Evolutionary conservation across 2,329 filamentous ascomycete species (phyloP), one percentile per base, ranked within the genome.

Genomic region (Pseudogymnoascus sp.): DNA sequence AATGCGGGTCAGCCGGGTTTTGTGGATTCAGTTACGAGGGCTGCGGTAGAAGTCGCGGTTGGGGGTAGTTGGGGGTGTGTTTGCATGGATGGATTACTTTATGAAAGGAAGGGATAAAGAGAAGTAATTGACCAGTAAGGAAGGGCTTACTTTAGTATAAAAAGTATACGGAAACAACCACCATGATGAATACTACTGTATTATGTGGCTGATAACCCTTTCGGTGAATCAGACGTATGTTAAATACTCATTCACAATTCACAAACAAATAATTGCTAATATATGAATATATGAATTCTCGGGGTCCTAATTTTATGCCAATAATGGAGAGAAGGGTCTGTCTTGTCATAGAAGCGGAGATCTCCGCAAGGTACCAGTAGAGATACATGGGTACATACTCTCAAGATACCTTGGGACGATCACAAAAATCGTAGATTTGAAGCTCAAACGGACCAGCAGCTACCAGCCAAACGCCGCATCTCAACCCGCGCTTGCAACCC

Each of bases 1-100:
- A 54, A 54, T 54, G 48, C 48, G 48, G 48, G 48, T 54, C 48
- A 54, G 48, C 48, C 48, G 48, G 48, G 11, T 31, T 31, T 54
- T 54, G 48, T 31, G 48, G 48, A 54, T 54, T 54, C 2, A 16
- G 48, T 54, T 54, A 54, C 25, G 25, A 54, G 48, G 48, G 48
- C 48, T 54, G 14, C 23, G 23, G 45, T 51, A 28, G 45, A 51
- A 54, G 48, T 54, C 25, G 48, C 25, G 48, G 48, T 28, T 31
- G 48, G 48, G 48, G 23, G 48, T 54, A 54, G 48, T 54, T 31
- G 48, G 48, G 48, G 48, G 25, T 31, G 25, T 4, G 25, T 54
- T 54, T 54, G 48, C 25, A 54, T 54, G 25, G 48, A 25, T 25
- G 43, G 48, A 31, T 31, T 54, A 54, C 48, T 54, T 54, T 54